Evolutionary conservation across 352 stramenopile genomes (phyloP).

Genomic region (Globisporangium takayamanum): DNA sequence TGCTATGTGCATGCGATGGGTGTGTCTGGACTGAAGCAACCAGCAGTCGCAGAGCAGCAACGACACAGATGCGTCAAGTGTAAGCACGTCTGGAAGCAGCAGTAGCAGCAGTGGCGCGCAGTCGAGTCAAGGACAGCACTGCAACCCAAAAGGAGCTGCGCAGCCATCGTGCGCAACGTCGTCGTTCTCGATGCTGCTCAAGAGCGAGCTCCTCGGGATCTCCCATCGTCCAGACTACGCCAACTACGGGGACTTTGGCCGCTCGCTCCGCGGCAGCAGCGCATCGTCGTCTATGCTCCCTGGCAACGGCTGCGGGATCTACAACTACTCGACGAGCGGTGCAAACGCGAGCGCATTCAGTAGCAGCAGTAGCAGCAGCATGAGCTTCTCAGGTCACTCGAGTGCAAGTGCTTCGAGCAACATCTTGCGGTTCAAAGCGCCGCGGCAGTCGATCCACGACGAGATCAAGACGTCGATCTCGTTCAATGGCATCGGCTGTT

Average conservation of each 20-base stretch:
- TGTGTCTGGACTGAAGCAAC: constrained; percentile 6
- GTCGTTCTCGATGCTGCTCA: constrained; percentile 70
- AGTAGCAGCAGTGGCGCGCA: neutral
- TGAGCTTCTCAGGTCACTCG: constrained; percentile 23
- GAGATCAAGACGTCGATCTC: constrained; percentile 52
- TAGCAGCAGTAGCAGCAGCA: constrained; percentile 23
- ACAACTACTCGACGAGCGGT: constrained; percentile 15
- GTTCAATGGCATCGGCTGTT: constrained; percentile 35
- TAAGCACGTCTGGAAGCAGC: constrained; percentile 5
- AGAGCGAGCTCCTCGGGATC: constrained; percentile 68
- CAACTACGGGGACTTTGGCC: constrained; percentile 19
- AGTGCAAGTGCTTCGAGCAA: constrained; percentile 41
- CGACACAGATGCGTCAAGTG: constrained; percentile 7
- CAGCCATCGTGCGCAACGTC: constrained; percentile 20
- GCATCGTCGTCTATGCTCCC: constrained; percentile 6
- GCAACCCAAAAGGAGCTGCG: constrained; percentile 7
- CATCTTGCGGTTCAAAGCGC: constrained; percentile 68
- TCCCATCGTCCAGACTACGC: constrained; percentile 18
- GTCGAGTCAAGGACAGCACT: neutral
- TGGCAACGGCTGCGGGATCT: constrained; percentile 19
- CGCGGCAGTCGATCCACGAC: constrained; percentile 46
- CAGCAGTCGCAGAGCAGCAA: constrained; percentile 12
- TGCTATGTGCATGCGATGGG: neutral
- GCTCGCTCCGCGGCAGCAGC: constrained; percentile 5
- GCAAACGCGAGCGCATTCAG: constrained; percentile 10